Conservation (phyloP, 2,329 filamentous ascomycete species). For the Gremmenia infestans region DNA sequence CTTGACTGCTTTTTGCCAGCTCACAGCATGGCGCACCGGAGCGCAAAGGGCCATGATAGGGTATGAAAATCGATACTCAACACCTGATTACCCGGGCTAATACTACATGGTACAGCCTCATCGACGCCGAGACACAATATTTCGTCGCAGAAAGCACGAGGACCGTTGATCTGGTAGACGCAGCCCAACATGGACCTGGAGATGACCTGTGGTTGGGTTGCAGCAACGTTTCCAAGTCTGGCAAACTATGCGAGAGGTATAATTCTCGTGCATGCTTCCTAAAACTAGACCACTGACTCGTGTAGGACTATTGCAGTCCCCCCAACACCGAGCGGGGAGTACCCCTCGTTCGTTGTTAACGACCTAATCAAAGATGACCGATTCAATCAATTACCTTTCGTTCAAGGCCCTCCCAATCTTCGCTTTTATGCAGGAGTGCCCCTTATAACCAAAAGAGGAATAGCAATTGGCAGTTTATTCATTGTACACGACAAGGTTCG, state of each 20-base stretch:
- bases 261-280: neutral
- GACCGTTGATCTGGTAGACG: conserved; percentile 34
- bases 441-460: conserved; percentile 30
- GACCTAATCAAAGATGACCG: conserved; percentile 27
- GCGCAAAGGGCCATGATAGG: conserved; percentile 45
- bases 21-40: conserved; percentile 44
- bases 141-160: conserved; percentile 48
- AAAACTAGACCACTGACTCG: conserved; percentile 5
- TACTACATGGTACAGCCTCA: conserved; percentile 32
- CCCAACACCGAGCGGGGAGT: conserved; percentile 16
- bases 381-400: conserved; percentile 29
- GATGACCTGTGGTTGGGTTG: conserved; percentile 33
- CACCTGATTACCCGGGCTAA: conserved; percentile 1
- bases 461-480: conserved; percentile 53
- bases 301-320: conserved; percentile 26
- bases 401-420: conserved; percentile 23
- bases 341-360: conserved; percentile 30
- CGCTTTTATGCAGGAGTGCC: conserved; percentile 31
- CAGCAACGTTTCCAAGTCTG: conserved; percentile 25
- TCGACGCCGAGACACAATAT: conserved; percentile 42
- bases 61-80: conserved; percentile 5
- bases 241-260: conserved; percentile 31
- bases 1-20: conserved; percentile 43
- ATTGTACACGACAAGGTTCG: conserved; percentile 53
- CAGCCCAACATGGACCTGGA: conserved; percentile 24